phyloP scores from a whole-genome alignment of 345 rosid species.

The Gossypium rotundifolium region DNA sequence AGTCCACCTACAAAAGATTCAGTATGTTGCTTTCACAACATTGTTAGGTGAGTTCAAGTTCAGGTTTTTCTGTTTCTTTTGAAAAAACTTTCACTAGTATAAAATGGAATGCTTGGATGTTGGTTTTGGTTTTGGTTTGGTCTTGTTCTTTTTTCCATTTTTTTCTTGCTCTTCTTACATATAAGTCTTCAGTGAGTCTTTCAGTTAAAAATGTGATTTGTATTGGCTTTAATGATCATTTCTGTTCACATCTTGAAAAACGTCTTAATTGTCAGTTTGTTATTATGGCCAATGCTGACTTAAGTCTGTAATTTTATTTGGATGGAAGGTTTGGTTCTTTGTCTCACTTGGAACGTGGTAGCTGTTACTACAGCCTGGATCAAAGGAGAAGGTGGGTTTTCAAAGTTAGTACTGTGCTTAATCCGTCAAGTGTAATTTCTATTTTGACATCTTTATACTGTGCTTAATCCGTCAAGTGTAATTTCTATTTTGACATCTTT shows the following conservation, averaged over 20 bases:
- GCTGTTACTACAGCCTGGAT: constrained; percentile 92
- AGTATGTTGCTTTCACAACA: constrained; percentile 91
- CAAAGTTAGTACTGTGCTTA: background rate
- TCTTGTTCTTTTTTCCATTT: background rate
- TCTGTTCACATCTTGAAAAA: background rate
- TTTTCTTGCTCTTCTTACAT: background rate
- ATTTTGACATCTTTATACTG: constrained; percentile 5
- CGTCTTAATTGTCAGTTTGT: background rate
- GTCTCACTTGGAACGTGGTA: constrained; percentile 86
- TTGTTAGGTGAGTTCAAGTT: constrained; percentile 54
- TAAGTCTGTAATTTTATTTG: background rate
- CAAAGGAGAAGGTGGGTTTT: constrained; percentile 73
- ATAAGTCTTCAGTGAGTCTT: background rate
- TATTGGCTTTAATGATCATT: background rate
- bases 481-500: constrained; percentile 3
- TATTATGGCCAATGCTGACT: constrained; percentile 9
- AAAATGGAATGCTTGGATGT: background rate
- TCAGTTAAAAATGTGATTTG: background rate
- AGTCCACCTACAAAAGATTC: constrained; percentile 78
- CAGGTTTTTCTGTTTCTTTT: background rate
- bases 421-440: background rate
- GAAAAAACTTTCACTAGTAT: background rate
- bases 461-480: background rate
- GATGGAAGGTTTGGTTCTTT: constrained; percentile 60
- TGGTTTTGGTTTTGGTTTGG: background rate